Conservation (phyloP, 2,329 filamentous ascomycete genomes). For the Neopestalotiopsis clavispora region DNA sequence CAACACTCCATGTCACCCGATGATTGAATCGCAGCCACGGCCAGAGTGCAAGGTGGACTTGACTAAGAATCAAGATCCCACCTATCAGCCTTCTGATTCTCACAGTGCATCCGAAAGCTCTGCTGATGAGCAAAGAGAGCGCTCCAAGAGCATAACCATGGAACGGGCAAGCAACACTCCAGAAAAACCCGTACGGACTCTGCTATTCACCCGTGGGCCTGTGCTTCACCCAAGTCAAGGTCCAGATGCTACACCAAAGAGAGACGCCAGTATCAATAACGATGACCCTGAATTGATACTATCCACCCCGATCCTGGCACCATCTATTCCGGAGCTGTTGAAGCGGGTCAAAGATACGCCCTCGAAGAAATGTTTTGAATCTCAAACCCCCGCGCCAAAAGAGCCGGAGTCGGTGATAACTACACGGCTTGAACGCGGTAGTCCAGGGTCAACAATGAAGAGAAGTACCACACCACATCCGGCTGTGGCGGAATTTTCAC, state of each 20-base stretch:
- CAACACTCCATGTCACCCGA: background rate
- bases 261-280: background rate
- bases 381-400: background rate
- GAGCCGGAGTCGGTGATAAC: background rate
- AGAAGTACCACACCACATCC: background rate
- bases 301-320: constrained; percentile 1
- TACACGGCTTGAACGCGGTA: background rate
- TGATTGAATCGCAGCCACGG: background rate
- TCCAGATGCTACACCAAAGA: background rate
- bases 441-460: background rate
- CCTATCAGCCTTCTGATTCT: constrained; percentile 1
- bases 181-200: background rate
- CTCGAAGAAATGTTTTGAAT: background rate
- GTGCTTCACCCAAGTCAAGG: background rate
- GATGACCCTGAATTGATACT: background rate
- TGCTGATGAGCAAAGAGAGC: background rate
- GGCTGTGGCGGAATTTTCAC: too few relatives aligned
- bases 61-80: constrained; percentile 7
- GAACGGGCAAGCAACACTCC: background rate
- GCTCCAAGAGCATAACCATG: too few relatives aligned
- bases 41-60: background rate
- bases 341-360: background rate
- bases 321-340: background rate
- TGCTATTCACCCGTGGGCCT: background rate
- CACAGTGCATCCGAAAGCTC: background rate